These are phyloP conservation scores for Flaveria bidentis DNA, from an alignment of 129 eudicot species.

Conservation along the genomic window DNA sequence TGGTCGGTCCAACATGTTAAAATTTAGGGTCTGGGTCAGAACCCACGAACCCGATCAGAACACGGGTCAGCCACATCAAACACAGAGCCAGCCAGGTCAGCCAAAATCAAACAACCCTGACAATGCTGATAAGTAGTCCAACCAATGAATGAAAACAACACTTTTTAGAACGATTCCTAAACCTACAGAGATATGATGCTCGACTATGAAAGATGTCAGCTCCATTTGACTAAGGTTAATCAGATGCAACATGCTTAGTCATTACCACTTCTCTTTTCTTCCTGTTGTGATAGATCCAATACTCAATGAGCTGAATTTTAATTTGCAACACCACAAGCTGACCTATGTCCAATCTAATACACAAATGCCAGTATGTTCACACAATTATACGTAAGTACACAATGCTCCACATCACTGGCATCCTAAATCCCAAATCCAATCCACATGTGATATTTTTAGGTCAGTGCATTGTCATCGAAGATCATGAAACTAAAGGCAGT, in stretches of 20 bases:
- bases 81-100: no score
- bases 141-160: not conserved
- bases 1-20: no score
- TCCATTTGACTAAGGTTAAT: slow-evolving; percentile 12
- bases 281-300: slow-evolving; percentile 19
- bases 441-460: slow-evolving; percentile 7
- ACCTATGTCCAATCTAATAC: slow-evolving; percentile 12
- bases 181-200: not conserved
- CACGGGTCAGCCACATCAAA: no score
- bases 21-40: no score
- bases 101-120: no score
- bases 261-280: slow-evolving; percentile 19
- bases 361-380: not conserved
- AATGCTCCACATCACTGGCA: slow-evolving; percentile 15
- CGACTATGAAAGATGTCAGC: slow-evolving; percentile 15
- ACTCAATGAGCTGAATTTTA: not conserved
- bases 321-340: not conserved
- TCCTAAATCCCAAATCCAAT: slow-evolving; percentile 14
- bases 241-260: slow-evolving; percentile 27
- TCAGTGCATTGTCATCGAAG: not conserved
- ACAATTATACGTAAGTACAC: not conserved
- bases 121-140: not conserved
- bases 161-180: not conserved
- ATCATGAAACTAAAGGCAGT: no score
- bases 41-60: no score